Evolutionary conservation across 2,329 filamentous ascomycete genomes (phyloP).

Genomic region (Nannizziopsis arthrosporioides): DNA sequence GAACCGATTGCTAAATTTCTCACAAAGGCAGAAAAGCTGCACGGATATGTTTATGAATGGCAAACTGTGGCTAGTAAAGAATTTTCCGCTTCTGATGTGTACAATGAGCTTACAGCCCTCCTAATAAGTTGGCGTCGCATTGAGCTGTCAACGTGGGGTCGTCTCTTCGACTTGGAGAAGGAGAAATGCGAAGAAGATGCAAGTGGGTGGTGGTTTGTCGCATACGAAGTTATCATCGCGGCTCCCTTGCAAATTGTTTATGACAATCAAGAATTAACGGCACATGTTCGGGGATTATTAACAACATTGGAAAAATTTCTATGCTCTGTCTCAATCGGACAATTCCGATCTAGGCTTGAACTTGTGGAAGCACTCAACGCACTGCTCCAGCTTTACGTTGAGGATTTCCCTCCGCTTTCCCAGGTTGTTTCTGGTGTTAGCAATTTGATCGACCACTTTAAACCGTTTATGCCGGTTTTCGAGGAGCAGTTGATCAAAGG

Average conservation of each 20-base stretch:
- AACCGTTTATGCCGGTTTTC: constrained; percentile 56
- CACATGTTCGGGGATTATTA: constrained; percentile 59
- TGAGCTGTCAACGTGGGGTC: constrained; percentile 84
- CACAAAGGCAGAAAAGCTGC: constrained; percentile 75
- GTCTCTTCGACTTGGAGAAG: constrained; percentile 72
- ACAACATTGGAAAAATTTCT: constrained; percentile 70
- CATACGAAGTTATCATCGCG: constrained; percentile 78
- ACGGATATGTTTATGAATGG: constrained; percentile 83
- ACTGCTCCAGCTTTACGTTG: constrained; percentile 52
- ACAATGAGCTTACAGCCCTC: constrained; percentile 65
- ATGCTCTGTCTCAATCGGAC: constrained; percentile 63
- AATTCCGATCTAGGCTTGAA: constrained; percentile 60
- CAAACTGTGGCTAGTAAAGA: constrained; percentile 79
- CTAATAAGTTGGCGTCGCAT: constrained; percentile 83
- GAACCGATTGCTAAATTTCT: constrained; percentile 81
- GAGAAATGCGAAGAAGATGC: constrained; percentile 65
- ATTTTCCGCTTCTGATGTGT: constrained; percentile 57
- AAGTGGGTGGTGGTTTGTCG: constrained; percentile 89
- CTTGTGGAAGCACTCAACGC: constrained; percentile 52
- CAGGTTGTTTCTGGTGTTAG: constrained; percentile 53
- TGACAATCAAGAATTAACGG: constrained; percentile 46
- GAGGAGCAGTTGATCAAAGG: constrained; percentile 54
- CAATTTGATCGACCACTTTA: constrained; percentile 68
- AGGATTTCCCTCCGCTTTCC: constrained; percentile 48
- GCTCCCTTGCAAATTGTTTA: constrained; percentile 57